Conservation (phyloP, 164 flowering plant species). For the Pachysandra terminalis region DNA sequence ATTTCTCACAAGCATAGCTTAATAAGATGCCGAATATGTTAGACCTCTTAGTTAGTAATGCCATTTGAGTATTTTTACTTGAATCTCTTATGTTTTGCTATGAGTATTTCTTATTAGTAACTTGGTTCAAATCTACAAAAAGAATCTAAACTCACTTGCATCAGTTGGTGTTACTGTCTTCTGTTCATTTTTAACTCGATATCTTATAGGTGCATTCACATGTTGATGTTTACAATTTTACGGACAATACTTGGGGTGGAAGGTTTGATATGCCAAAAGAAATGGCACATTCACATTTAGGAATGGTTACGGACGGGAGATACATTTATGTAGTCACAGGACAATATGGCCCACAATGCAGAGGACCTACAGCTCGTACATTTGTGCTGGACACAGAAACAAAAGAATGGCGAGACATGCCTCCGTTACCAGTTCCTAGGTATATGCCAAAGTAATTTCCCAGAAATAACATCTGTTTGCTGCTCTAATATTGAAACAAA, state of each 20-base stretch:
- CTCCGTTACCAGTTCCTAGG: slow-evolving; percentile 87
- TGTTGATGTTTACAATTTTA: slow-evolving; percentile 83
- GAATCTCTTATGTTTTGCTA: background rate
- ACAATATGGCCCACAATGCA: slow-evolving; percentile 94
- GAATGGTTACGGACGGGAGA: slow-evolving; percentile 89
- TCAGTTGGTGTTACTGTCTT: background rate
- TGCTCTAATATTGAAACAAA: background rate
- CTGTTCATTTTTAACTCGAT: background rate
- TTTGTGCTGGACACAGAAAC: slow-evolving; percentile 77
- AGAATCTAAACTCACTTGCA: too few relatives aligned
- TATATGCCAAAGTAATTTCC: slow-evolving; percentile 17
- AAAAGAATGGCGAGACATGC: slow-evolving; percentile 61
- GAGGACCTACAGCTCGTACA: slow-evolving; percentile 63
- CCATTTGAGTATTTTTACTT: background rate
- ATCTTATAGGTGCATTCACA: slow-evolving; percentile 79
- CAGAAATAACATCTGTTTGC: background rate
- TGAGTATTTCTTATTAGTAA: background rate
- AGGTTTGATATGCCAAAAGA: slow-evolving; percentile 86
- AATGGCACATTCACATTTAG: slow-evolving; percentile 97
- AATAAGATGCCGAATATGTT: background rate
- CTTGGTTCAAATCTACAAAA: background rate
- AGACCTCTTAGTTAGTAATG: background rate
- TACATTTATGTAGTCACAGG: slow-evolving; percentile 80
- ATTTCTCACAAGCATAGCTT: background rate
- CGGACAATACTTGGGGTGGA: slow-evolving; percentile 75